Percentiles rank a stretch among this genome's conserved stretches.
phyloP scores from a whole-genome alignment of 2,329 filamentous ascomycete genomes.

The Curvularia hawaiiensis region DNA sequence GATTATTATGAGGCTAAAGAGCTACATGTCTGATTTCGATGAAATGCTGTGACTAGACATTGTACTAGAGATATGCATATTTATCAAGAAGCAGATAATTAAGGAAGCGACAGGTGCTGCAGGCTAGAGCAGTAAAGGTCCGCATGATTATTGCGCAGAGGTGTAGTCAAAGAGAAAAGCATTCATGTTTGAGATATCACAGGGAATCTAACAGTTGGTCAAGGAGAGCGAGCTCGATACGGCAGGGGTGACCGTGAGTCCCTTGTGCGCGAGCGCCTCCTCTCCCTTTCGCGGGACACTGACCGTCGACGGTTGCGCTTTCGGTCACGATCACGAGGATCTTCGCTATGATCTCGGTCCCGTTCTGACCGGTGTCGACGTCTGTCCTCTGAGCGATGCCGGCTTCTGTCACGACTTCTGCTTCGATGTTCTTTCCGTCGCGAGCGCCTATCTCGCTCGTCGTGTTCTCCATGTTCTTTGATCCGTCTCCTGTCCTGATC shows the following conservation, averaged over 20 bases:
- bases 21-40: neutral
- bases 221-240: slow-evolving; percentile 27
- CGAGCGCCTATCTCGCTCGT: slow-evolving; percentile 16
- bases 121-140: neutral
- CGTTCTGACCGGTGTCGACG: slow-evolving; percentile 1
- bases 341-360: neutral
- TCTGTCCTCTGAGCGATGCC: slow-evolving; percentile 15
- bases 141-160: neutral
- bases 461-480: slow-evolving; percentile 24
- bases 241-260: slow-evolving; percentile 24
- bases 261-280: slow-evolving; percentile 16
- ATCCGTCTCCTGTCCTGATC: slow-evolving; percentile 28
- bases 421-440: slow-evolving; percentile 21
- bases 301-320: slow-evolving; percentile 17
- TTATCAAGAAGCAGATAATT: neutral
- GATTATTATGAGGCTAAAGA: neutral
- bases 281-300: slow-evolving; percentile 13
- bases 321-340: slow-evolving; percentile 11
- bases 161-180: no score
- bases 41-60: neutral
- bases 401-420: slow-evolving; percentile 21
- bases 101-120: neutral
- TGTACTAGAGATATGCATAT: neutral
- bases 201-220: neutral
- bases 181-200: neutral